Base-by-base conservation (phyloP, 352 stramenopile genomes). In the Phytophthora citrophthora region DNA sequence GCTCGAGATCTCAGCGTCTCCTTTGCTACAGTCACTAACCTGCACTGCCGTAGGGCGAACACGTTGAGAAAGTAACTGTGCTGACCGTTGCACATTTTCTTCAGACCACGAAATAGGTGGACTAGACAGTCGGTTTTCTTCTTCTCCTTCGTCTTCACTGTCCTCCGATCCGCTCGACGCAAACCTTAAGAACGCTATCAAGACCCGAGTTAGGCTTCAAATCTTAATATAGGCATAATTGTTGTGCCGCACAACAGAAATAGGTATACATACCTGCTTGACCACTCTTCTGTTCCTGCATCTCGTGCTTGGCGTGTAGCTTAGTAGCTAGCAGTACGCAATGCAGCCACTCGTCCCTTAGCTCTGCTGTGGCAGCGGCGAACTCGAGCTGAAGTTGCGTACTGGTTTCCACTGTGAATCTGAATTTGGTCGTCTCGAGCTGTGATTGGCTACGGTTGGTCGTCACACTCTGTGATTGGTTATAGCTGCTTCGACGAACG, bases 101-200 rank as follows among this genome's bases (percentile, higher is more conserved):
- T 70, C 61, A 1, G 61, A 68, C 53, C 65, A 75, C 0, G 65
- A 72, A 44, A 36, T 24, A 0, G 50, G 24, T 3, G 54, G 40
- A 61, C 54, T 64, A 6, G 64, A 62, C n/a, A 61, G 39, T 47
- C 29, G 41, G 29, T 68, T 68, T 45, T 81, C 66, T 12, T 61
- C 29, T 13, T 13, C 29, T 34, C 10, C 63, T 13, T 74, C 70
- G 16, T 62, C 70, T 1, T 81, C 73, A 40, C 72, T 76, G 36
- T 83, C 76, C 12, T 84, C 75, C 8, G 77, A 87, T 6, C 70
- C 77, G 54, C 77, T 87, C 8, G 73, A 77, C 24, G 77, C 75
- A 53, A 87, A 87, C 38, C 77, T 68, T 18, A 81, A 73, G 38
- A 87, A 87, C 1, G 73, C 77, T 84, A 50, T 20, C 32, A 55